Conservation (phyloP, 495 filamentous ascomycete species). For the Penicillium chermesinum region DNA sequence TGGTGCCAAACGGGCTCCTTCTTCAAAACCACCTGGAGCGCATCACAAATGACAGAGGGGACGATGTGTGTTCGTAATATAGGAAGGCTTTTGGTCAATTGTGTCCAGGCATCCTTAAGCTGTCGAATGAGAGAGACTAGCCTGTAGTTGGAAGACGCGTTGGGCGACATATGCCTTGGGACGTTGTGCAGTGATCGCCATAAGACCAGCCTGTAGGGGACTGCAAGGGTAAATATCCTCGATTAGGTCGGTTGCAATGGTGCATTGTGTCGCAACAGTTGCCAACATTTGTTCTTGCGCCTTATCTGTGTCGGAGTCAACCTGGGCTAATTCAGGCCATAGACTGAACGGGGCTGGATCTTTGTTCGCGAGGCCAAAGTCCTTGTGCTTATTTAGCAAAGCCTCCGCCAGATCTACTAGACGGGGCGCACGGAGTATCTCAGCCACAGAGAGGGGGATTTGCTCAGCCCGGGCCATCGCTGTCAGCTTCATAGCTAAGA, state of each 20-base stretch:
- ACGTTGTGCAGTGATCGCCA: background rate
- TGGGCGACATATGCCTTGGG: background rate
- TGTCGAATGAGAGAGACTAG: background rate
- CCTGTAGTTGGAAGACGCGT: background rate
- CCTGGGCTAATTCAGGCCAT: background rate
- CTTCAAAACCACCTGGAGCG: background rate
- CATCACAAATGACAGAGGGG: background rate
- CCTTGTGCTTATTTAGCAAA: background rate
- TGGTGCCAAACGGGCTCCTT: background rate
- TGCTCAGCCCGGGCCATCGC: background rate
- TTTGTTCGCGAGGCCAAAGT: no score
- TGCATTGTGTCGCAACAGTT: background rate
- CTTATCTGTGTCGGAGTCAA: background rate
- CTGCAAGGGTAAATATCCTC: background rate
- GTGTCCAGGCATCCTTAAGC: slow-evolving; percentile 24
- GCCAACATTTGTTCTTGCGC: background rate
- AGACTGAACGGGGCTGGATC: background rate
- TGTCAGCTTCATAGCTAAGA: background rate
- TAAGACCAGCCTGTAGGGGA: background rate
- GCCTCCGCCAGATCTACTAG: background rate
- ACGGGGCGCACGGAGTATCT: background rate
- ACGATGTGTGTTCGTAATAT: slow-evolving; percentile 40
- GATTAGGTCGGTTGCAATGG: background rate
- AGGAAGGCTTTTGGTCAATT: slow-evolving; percentile 21
- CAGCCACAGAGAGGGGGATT: background rate